Evolutionary conservation across 352 stramenopile genomes (phyloP).

Genomic region (Peronospora belbahrii): DNA sequence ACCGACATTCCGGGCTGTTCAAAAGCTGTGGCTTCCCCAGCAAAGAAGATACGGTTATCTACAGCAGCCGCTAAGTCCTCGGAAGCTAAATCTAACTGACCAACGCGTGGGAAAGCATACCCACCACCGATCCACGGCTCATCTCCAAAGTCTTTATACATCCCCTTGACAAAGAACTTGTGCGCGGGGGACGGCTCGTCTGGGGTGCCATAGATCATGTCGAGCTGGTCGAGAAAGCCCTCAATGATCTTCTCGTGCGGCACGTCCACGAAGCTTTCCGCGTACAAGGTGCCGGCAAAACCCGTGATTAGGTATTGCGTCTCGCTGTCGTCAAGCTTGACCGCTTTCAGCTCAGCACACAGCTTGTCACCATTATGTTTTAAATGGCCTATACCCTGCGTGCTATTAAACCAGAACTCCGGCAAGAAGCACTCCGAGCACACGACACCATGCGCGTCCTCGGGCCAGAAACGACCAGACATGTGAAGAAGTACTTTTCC

Average conservation of each 20-base stretch:
- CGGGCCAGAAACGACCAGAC: constrained; percentile 53
- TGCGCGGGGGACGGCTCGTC: constrained; percentile 46
- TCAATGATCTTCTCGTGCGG: constrained; percentile 46
- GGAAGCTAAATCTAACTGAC: constrained; percentile 52
- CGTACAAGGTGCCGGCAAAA: constrained; percentile 60
- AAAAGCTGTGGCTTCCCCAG: constrained; percentile 71
- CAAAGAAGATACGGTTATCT: constrained; percentile 70
- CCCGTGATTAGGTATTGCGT: constrained; percentile 68
- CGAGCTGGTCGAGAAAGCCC: constrained; percentile 61
- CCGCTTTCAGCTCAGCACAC: constrained; percentile 6
- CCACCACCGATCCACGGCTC: constrained; percentile 59
- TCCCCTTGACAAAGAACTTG: constrained; percentile 59
- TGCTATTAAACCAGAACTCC: constrained; percentile 81
- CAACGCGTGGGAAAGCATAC: constrained; percentile 71
- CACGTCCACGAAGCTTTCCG: constrained; percentile 42
- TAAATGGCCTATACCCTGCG: constrained; percentile 51
- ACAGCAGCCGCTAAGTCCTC: constrained; percentile 50
- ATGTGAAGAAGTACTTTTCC: constrained; percentile 78
- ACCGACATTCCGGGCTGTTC: constrained; percentile 79
- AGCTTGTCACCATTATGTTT: constrained; percentile 48
- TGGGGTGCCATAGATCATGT: constrained; percentile 63
- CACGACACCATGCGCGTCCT: constrained; percentile 67
- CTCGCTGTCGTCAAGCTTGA: constrained; percentile 10
- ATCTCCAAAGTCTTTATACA: constrained; percentile 74
- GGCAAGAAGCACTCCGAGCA: constrained; percentile 78